A percentile compares a stretch with the other conserved stretches of the same genome.
Evolutionary conservation across 139 green algal genomes (phyloP).

Genomic region (Chlorella sp.): DNA sequence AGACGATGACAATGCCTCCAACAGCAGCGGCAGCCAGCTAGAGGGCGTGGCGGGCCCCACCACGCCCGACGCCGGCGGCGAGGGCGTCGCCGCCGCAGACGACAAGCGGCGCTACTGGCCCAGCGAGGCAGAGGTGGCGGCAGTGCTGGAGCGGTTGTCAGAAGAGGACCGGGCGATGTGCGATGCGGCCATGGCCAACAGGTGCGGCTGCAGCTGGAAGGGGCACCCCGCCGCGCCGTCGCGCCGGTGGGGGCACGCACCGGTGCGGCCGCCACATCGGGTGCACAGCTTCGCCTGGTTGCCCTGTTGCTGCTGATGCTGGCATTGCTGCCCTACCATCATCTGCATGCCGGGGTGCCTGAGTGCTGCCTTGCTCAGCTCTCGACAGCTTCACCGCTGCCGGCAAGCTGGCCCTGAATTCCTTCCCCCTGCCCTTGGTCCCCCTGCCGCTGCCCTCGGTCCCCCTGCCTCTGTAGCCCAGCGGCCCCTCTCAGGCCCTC

Average conservation of each 20-base stretch:
- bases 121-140: background rate
- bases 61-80: background rate
- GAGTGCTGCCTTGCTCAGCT: too few species aligned
- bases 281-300: background rate
- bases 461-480: too few species aligned
- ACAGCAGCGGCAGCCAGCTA: background rate
- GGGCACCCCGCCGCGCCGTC: too few species aligned
- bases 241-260: too few species aligned
- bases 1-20: too few species aligned
- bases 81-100: background rate
- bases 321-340: background rate
- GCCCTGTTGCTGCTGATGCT: too few species aligned
- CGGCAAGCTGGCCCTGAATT: too few species aligned
- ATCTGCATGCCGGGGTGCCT: background rate
- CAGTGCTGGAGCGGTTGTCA: background rate
- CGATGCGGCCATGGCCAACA: constrained; percentile 27
- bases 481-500: too few species aligned
- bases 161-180: constrained; percentile 1
- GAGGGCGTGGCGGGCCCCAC: background rate
- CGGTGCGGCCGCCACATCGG: too few species aligned
- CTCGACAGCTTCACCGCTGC: too few species aligned
- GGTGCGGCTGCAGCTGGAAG: background rate
- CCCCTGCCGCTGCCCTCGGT: background rate
- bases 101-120: constrained; percentile 6
- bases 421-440: background rate